Evolutionary conservation across 495 filamentous ascomycete genomes (phyloP), one percentile per base, ranked within the genome.

Genomic region (Monascus purpureus): DNA sequence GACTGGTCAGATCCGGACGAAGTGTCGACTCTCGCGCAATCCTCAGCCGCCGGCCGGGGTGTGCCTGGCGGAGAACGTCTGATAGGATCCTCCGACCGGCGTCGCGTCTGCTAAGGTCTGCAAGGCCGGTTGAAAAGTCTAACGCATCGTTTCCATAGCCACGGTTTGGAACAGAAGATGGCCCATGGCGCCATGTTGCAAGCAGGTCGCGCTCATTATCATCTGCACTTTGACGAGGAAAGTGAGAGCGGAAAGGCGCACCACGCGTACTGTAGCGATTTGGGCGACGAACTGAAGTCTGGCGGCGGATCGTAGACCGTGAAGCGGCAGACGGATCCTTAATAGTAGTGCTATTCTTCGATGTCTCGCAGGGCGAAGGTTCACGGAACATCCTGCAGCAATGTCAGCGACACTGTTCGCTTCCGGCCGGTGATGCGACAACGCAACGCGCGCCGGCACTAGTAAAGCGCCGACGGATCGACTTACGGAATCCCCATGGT

Each of bases 401-500:
- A 45, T 18, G 47, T 43, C 49, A 50, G 37, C 38, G 25, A 26
- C 8, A 32, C 16, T 30, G 17, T 28, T 25, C 28, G 40, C 20
- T 22, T 27, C 38, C 29, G 22, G 38, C 14, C 30, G 9, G 11
- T 33, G 32, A 37, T 32, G 37, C 45, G 38, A 47, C 33, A 32
- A 41, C 31, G 47, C 48, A 50, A 42, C 46, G 50, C 44, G 52
- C 45, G 42, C 38, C 35, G 46, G 36, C 42, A 36, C 6, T 13
- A 33, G 30, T 35, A 31, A 44, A 43, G 29, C 13, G 22, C 37
- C 14, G 6, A 28, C 26, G 34, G 42, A 39, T 39, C 36, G 45
- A 75, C 78, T 73, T 71, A 84, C 77, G 77, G 81, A 38, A 86
- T 73, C 61, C 82, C 82, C 82, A 90, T 88, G 52, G 47, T 65